Conservation (phyloP, 805 yeast species). For the Saccharomycopsis selenospora region DNA sequence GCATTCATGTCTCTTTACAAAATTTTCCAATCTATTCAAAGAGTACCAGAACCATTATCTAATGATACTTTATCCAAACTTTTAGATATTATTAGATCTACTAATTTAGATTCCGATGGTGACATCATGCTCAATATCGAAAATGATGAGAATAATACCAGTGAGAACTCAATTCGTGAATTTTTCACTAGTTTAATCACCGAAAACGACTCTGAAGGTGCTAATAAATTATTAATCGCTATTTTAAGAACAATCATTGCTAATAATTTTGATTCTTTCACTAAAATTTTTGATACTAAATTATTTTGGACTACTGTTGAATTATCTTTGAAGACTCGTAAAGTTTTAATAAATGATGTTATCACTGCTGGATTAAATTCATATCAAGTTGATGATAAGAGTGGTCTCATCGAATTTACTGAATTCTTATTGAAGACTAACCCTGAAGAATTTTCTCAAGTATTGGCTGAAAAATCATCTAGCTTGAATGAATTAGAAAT, state of each 20-base stretch:
- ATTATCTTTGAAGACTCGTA: conserved; percentile 24
- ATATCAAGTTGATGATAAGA: conserved; percentile 33
- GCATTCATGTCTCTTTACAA: conserved; percentile 43
- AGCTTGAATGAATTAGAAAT: conserved; percentile 46
- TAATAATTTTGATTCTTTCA: conserved; percentile 24
- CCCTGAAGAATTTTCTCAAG: conserved; percentile 34
- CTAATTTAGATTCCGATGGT: conserved; percentile 25
- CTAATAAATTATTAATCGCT: conserved; percentile 11
- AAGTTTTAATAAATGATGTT: conserved; percentile 34
- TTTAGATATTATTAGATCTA: conserved; percentile 21
- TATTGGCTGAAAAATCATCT: conserved; percentile 28
- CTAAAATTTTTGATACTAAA: conserved; percentile 22
- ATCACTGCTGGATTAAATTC: conserved; percentile 35
- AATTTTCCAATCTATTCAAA: conserved; percentile 40
- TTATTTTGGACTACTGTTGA: conserved; percentile 24
- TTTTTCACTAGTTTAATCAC: conserved; percentile 3
- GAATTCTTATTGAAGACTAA: conserved; percentile 33
- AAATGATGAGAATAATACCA: background rate
- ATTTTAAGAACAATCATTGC: conserved; percentile 9
- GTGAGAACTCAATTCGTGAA: background rate
- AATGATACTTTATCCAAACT: background rate
- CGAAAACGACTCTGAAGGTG: background rate
- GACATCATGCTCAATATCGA: background rate
- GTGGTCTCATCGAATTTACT: conserved; percentile 33
- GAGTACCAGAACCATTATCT: conserved; percentile 8